Evolutionary conservation across 805 yeast genomes (phyloP), one percentile per base, ranked within the genome.

Genomic region (Zygosaccharomyces bailii): DNA sequence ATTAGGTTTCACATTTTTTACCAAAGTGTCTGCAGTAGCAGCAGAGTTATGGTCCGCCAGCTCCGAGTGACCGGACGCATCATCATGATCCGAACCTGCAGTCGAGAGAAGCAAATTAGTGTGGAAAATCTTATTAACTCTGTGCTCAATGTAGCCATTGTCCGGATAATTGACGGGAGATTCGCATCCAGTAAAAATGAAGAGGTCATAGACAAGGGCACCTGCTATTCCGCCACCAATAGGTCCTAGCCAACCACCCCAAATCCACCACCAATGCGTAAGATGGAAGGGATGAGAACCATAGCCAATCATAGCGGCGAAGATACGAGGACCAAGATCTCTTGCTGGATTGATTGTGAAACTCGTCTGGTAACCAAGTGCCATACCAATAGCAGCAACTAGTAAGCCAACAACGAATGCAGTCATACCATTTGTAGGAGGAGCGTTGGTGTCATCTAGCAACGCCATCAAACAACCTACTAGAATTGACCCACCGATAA

Each of bases 341-440:
- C 78, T 70, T 31, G 76, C 76, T 31, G 70, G 64, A 57, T 73
- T 73, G 49, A 73, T 58, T 42, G 77, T 75, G 60, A 70, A 73
- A 21, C 77, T 74, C 14, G 77, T 72, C 52, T 68, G 68, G 62
- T 61, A 72, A 42, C 78, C 78, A 43, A 68, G 65, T 20, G 72
- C 62, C 42, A 69, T 56, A 55, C 78, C 78, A 39, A 73, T 59
- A 25, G 65, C 73, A 37, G 60, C 63, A 42, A 73, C 67, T 46
- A 70, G 56, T 34, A 73, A 49, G 46, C 68, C 69, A 10, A 73
- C 59, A 37, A 71, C 67, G 44, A 72, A 57, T 32, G 77, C 75
- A 52, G 70, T 68, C 59, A 67, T 55, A 45, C 61, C 57, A 16
- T 68, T 49, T 9, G 53, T 66, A 21, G 73, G 60, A 13, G 74